These are phyloP conservation scores for Ulmus americana DNA, from an alignment of 331 rosid species.

Conservation along the genomic window DNA sequence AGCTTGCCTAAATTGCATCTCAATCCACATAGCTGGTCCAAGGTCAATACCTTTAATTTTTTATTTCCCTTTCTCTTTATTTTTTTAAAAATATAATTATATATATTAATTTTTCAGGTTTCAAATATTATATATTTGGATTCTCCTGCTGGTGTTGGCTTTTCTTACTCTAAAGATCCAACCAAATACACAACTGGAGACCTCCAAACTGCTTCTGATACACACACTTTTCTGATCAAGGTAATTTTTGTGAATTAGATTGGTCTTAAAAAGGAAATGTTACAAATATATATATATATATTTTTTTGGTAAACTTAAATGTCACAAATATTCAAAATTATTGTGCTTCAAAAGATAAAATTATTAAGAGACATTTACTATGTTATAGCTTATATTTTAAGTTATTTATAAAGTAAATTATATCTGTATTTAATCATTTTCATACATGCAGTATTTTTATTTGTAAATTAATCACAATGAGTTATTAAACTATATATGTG, in stretches of 20 bases:
- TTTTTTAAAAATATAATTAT: neutral
- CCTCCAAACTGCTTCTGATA: slow-evolving; percentile 38
- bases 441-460: too few relatives aligned
- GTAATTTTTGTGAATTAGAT: slow-evolving; percentile 7
- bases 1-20: slow-evolving; percentile 38
- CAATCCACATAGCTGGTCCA: slow-evolving; percentile 50
- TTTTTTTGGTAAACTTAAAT: neutral
- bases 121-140: slow-evolving; percentile 50
- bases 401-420: neutral
- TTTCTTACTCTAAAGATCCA: slow-evolving; percentile 32
- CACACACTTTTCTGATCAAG: slow-evolving; percentile 39
- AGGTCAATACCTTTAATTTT: slow-evolving; percentile 22
- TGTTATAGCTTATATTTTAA: too few relatives aligned
- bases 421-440: too few relatives aligned
- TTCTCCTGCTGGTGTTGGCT: slow-evolving; percentile 53
- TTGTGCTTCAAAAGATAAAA: neutral
- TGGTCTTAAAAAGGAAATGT: too few relatives aligned
- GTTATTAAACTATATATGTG: too few relatives aligned
- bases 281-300: too few relatives aligned
- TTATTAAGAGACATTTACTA: too few relatives aligned
- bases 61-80: neutral
- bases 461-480: too few relatives aligned
- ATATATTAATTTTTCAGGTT: slow-evolving; percentile 24
- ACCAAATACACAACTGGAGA: slow-evolving; percentile 36
- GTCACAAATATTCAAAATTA: neutral